phyloP scores from a whole-genome alignment of 2,329 filamentous ascomycete genomes.

The Neofusicoccum laricinum region DNA sequence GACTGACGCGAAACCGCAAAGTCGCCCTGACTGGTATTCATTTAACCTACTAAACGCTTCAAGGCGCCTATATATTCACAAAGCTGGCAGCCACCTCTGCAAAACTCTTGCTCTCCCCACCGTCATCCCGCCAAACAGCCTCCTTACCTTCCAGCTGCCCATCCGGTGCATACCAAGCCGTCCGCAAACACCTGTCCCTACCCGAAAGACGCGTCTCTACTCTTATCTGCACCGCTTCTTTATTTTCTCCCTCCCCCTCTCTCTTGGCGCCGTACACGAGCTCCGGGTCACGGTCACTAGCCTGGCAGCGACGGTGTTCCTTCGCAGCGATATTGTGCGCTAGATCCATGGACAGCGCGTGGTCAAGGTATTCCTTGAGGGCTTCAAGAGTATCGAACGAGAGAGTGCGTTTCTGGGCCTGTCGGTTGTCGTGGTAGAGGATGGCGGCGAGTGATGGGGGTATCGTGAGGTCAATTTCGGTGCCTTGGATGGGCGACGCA shows the following conservation, averaged over 20 bases:
- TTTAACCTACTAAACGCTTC: background rate
- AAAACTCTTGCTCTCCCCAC: background rate
- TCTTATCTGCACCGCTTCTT: background rate
- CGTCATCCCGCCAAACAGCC: background rate
- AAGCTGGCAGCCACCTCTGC: background rate
- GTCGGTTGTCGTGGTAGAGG: constrained; percentile 25
- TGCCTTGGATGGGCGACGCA: constrained; percentile 33
- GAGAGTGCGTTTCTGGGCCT: background rate
- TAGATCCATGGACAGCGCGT: constrained; percentile 3
- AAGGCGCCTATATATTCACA: background rate
- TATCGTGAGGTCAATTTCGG: constrained; percentile 32
- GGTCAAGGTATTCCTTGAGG: constrained; percentile 11
- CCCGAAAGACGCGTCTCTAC: background rate
- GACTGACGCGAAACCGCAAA: no score
- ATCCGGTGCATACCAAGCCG: background rate
- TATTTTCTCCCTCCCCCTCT: background rate
- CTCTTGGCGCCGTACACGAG: background rate
- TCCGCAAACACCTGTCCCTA: background rate
- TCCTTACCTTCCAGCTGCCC: background rate
- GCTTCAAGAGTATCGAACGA: constrained; percentile 4
- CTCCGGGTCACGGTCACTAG: background rate
- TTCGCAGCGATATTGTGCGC: background rate
- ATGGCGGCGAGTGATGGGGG: constrained; percentile 28
- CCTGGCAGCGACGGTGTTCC: background rate
- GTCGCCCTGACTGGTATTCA: background rate